Conservation (phyloP, 1,139 yeast species). For the Candida mesenterica region DNA sequence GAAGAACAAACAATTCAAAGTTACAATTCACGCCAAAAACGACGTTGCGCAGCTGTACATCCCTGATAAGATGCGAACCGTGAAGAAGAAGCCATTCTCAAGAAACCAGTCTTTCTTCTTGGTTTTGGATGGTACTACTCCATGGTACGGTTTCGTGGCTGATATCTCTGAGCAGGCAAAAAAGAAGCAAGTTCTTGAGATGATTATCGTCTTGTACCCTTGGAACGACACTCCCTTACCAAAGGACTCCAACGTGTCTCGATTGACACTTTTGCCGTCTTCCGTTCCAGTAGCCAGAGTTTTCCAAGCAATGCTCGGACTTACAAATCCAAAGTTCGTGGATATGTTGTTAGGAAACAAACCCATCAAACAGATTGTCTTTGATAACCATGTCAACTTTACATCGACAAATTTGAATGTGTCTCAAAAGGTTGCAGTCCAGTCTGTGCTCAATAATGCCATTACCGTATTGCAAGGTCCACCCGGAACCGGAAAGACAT, state of each 20-base stretch:
- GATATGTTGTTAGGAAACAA: slow-evolving; percentile 60
- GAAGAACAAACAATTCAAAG: slow-evolving; percentile 38
- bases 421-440: slow-evolving; percentile 67
- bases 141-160: slow-evolving; percentile 46
- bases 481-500: slow-evolving; percentile 69
- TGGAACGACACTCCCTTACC: slow-evolving; percentile 61
- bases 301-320: slow-evolving; percentile 60
- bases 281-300: slow-evolving; percentile 63
- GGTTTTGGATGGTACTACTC: slow-evolving; percentile 35
- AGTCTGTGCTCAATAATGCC: slow-evolving; percentile 64
- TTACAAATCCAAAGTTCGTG: slow-evolving; percentile 55
- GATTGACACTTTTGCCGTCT: slow-evolving; percentile 56
- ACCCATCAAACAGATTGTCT: slow-evolving; percentile 57
- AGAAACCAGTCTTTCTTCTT: slow-evolving; percentile 48
- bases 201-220: slow-evolving; percentile 50
- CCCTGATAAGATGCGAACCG: slow-evolving; percentile 38
- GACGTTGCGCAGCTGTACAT: slow-evolving; percentile 42
- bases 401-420: slow-evolving; percentile 52
- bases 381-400: slow-evolving; percentile 52
- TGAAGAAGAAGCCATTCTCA: slow-evolving; percentile 48
- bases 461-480: slow-evolving; percentile 69
- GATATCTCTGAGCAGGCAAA: slow-evolving; percentile 23
- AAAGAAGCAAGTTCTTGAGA: slow-evolving; percentile 31
- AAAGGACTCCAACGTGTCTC: slow-evolving; percentile 31
- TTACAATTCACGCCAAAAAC: slow-evolving; percentile 37